phyloP scores from a whole-genome alignment of 164 flowering plant genomes.

The Platanus orientalis region DNA sequence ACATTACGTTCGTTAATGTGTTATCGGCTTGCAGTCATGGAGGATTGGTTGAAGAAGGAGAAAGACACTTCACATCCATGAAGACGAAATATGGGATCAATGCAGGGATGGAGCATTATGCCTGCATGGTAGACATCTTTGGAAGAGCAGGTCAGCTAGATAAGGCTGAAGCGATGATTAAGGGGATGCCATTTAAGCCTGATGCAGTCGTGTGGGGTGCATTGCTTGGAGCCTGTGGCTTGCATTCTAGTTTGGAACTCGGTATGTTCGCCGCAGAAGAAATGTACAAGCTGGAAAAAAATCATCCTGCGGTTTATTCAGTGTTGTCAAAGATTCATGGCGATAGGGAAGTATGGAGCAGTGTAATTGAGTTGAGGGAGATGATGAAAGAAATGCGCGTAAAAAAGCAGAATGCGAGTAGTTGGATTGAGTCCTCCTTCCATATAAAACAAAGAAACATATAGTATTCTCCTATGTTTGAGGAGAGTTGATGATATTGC shows the following conservation, averaged over 20 bases:
- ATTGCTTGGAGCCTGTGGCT: conserved; percentile 52
- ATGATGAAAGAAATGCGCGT: conserved; percentile 29
- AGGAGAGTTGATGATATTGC: no score
- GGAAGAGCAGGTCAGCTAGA: conserved; percentile 56
- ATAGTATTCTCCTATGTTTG: no score
- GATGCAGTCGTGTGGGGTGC: conserved; percentile 67
- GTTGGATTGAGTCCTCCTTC: conserved; percentile 28
- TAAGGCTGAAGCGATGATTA: conserved; percentile 44
- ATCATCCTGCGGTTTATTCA: conserved; percentile 44
- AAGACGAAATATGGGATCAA: conserved; percentile 26
- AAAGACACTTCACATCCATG: conserved; percentile 37
- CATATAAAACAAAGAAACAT: no score
- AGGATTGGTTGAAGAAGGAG: conserved; percentile 50
- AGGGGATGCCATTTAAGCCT: conserved; percentile 47
- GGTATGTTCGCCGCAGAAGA: conserved; percentile 43
- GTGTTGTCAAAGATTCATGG: conserved; percentile 48
- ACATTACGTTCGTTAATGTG: conserved; percentile 41
- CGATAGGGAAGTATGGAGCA: conserved; percentile 38
- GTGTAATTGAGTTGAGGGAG: conserved; percentile 32
- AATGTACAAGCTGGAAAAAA: conserved; percentile 31
- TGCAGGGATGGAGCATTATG: conserved; percentile 47
- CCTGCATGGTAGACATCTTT: conserved; percentile 62
- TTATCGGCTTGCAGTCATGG: conserved; percentile 57
- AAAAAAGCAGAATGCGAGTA: conserved; percentile 48
- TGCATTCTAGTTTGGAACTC: conserved; percentile 49